These are phyloP conservation scores for Galerina sulciceps DNA, from an alignment of 768 basidiomycete species.

Conservation along the genomic window DNA sequence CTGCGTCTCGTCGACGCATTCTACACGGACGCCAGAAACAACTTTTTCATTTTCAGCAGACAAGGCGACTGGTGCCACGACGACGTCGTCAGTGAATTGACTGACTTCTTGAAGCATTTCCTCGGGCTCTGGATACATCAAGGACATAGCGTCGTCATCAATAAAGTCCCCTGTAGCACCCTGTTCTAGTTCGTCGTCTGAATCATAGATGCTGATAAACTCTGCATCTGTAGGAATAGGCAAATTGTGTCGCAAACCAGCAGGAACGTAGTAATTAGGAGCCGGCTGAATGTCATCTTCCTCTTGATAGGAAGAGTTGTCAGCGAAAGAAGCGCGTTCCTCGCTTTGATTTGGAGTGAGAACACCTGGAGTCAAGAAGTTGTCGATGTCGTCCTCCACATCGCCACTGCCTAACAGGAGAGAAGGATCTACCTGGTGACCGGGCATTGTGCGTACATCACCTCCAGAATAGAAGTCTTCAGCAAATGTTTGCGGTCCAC, in stretches of 20 bases:
- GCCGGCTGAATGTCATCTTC: not conserved
- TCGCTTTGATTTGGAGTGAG: constrained; percentile 24
- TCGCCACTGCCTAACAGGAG: constrained; percentile 17
- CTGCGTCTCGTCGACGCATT: too few species aligned
- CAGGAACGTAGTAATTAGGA: not conserved
- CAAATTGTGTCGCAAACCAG: not conserved
- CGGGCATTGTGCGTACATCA: constrained; percentile 19
- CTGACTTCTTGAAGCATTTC: not conserved
- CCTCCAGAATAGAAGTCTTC: constrained; percentile 42
- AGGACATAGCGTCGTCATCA: not conserved
- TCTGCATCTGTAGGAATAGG: constrained; percentile 23
- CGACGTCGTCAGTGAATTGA: not conserved
- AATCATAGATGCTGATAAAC: constrained; percentile 25
- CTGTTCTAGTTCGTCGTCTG: constrained; percentile 20
- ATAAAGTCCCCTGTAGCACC: not conserved
- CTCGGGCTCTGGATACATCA: not conserved
- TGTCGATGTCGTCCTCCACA: constrained; percentile 24
- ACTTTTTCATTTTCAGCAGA: not conserved
- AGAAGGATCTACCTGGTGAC: constrained; percentile 15
- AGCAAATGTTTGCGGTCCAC: constrained; percentile 35
- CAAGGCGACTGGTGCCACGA: too few species aligned
- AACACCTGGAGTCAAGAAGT: constrained; percentile 31
- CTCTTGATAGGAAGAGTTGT: constrained; percentile 5
- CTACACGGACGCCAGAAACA: too few species aligned
- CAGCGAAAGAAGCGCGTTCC: constrained; percentile 8